Conservation (phyloP, 73 alveolate genomes). For the Paramecium primaurelia region DNA sequence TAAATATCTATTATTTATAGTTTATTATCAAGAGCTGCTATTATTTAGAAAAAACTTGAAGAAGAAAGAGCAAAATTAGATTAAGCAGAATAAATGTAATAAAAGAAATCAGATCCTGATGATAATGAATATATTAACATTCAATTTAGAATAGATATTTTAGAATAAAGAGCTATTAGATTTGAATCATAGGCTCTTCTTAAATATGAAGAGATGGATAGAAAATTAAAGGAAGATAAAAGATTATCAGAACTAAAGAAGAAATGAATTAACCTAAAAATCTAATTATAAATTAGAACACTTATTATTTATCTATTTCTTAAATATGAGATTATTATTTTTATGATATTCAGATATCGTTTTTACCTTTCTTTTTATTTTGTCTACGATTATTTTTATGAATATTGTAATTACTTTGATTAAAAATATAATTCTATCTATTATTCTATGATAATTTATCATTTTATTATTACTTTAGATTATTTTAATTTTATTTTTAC, state of each 20-base stretch:
- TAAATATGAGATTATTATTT: background rate
- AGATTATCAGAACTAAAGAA: slow-evolving; percentile 44
- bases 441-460: background rate
- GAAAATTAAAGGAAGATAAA: slow-evolving; percentile 45
- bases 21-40: slow-evolving; percentile 79
- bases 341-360: background rate
- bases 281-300: background rate
- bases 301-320: background rate
- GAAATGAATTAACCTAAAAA: slow-evolving; percentile 12
- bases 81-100: slow-evolving; percentile 56
- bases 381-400: background rate
- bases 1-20: background rate
- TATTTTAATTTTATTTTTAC: background rate
- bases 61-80: slow-evolving; percentile 75
- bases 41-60: slow-evolving; percentile 76
- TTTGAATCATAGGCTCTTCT: slow-evolving; percentile 58
- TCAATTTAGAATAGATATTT: slow-evolving; percentile 53
- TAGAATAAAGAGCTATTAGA: slow-evolving; percentile 63
- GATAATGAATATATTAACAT: slow-evolving; percentile 43
- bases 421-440: background rate
- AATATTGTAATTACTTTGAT: background rate
- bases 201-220: slow-evolving; percentile 62
- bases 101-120: slow-evolving; percentile 51
- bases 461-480: background rate
- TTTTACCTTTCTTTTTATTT: background rate